Percentiles rank a stretch among this genome's conserved stretches.
Evolutionary conservation across 495 filamentous ascomycete genomes (phyloP).

Genomic region (Penicillium roqueforti): DNA sequence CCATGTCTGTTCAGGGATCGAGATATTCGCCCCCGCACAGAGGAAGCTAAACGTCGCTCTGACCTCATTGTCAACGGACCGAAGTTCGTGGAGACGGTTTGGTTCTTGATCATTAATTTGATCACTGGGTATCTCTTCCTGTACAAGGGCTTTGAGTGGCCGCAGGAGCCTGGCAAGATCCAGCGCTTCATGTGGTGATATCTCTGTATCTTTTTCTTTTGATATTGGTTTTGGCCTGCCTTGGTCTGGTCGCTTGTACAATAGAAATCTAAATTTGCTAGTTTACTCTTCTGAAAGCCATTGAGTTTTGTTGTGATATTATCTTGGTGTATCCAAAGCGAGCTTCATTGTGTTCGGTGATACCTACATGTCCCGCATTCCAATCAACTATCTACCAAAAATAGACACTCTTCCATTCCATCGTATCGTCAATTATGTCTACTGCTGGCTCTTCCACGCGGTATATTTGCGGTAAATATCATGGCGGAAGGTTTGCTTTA

Average conservation of each 20-base stretch:
- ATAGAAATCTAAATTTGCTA: neutral
- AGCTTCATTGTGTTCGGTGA: neutral
- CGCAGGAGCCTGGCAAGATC: conserved; percentile 68
- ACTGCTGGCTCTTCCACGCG: conserved; percentile 11
- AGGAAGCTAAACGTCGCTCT: conserved; percentile 25
- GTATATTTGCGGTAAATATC: conserved; percentile 38
- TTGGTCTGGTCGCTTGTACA: neutral
- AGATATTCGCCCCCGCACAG: conserved; percentile 17
- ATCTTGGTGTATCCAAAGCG: neutral
- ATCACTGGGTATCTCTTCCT: conserved; percentile 80
- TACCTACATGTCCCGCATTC: neutral
- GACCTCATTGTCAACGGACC: conserved; percentile 34
- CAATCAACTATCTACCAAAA: neutral
- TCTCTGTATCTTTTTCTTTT: neutral
- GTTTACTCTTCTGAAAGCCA: neutral
- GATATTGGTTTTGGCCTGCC: neutral
- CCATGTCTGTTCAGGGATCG: conserved; percentile 32
- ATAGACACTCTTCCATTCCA: neutral
- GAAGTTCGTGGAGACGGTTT: conserved; percentile 68
- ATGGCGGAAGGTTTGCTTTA: conserved; percentile 44
- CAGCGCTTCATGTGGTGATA: conserved; percentile 92
- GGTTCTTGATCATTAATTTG: conserved; percentile 70
- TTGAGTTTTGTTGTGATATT: neutral
- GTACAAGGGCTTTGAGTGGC: conserved; percentile 75
- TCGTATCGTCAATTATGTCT: neutral